These are phyloP conservation scores for Candida silvicultrix DNA, from an alignment of 805 yeast species.

Conservation along the genomic window DNA sequence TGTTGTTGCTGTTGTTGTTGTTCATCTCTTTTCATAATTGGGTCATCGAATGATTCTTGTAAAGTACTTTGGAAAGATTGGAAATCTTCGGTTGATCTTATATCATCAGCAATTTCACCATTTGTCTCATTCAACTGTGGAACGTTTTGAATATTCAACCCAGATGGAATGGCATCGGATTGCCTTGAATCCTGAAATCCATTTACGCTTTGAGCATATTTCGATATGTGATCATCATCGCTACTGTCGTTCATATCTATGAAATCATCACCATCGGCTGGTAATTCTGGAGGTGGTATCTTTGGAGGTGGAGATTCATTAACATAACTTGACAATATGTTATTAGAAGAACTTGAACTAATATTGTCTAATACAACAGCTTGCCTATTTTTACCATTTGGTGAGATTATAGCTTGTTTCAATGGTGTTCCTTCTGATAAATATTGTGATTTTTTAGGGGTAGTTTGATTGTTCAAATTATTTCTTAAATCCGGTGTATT, in stretches of 20 bases:
- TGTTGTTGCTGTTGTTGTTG: background rate
- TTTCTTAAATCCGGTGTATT: background rate
- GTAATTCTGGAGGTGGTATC: slow-evolving; percentile 11
- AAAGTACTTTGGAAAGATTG: background rate
- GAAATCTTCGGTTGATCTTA: background rate
- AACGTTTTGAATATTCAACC: slow-evolving; percentile 17
- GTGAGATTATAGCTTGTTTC: slow-evolving; percentile 6
- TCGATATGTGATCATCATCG: slow-evolving; percentile 1
- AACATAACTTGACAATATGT: slow-evolving; percentile 17
- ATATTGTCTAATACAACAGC: slow-evolving; percentile 18
- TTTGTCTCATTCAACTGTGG: background rate
- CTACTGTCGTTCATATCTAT: slow-evolving; percentile 13
- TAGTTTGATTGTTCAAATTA: background rate
- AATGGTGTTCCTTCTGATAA: background rate
- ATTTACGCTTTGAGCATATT: slow-evolving; percentile 8
- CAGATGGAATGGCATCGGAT: slow-evolving; percentile 15
- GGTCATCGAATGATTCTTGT: background rate
- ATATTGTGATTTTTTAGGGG: background rate
- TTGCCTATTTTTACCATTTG: slow-evolving; percentile 17
- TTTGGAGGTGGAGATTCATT: slow-evolving; percentile 18
- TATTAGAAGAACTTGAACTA: slow-evolving; percentile 18
- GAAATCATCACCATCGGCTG: slow-evolving; percentile 15
- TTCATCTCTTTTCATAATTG: no score
- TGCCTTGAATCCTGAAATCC: slow-evolving; percentile 16
- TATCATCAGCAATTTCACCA: background rate